Evolutionary conservation across 2,329 filamentous ascomycete species (phyloP), one percentile per base, ranked within the genome.

Genomic region (Beauveria bassiana): DNA sequence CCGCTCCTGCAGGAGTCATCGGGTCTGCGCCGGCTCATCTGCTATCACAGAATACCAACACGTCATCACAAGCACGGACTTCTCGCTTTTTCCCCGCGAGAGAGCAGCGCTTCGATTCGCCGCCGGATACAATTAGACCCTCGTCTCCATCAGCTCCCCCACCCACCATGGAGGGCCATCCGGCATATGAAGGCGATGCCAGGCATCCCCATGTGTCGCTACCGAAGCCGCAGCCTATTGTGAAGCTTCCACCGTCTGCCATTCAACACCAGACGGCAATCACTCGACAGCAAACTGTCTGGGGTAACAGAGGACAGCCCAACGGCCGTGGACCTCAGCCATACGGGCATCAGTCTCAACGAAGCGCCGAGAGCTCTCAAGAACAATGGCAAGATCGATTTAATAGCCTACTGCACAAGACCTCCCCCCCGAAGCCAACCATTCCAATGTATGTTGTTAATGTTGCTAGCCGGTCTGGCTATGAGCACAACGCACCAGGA

Each of bases 361-460:
- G 66, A 50, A 66, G 68, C 26, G 69, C 70, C 18, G 77, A 79
- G 55, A 74, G 75, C 8, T 71, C 72, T 63, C 67, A 76, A 64
- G 69, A 70, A 58, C 81, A 81, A 60, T 93, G 92, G 92, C 91
- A 96, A 72, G 87, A 89, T 68, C 86, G 86, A 68, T 92, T 97
- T 72, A 92, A 96, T 72, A 87, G 82, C 51, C 80, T 96, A 50
- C 81, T 96, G 42, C 84, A 86, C 66, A 92, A 89, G 70, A 80
- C 85, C 8, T 75, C 81, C 22, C 79, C 78, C 16, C 78, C 81
- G 51, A 86, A 81, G 68, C 79, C 82, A 26, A 57, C 46, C 62
- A 78, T 88, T 61, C 81, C 84, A 55, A 82, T 90, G 45, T 82
- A 88, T 64, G 86, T 87, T 54, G 83, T 86, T n/a, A 90, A 88